Conservation (phyloP, 2,329 filamentous ascomycete species). For the Sclerotinia borealis region DNA sequence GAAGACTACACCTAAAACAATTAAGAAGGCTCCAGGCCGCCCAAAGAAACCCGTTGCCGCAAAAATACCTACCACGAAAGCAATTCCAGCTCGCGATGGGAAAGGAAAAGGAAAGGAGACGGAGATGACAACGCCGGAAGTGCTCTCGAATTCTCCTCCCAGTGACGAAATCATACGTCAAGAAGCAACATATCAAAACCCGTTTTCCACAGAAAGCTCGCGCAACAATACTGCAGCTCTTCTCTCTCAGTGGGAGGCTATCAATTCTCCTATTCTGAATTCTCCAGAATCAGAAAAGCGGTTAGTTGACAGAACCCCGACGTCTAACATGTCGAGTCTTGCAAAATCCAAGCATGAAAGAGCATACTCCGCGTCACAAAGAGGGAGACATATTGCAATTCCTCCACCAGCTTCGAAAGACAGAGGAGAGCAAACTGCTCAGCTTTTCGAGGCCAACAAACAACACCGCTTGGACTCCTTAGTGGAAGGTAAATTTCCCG, state of each 20-base stretch:
- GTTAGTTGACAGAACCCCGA: neutral
- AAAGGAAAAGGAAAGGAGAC: neutral
- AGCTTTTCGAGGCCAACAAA: slow-evolving; percentile 1
- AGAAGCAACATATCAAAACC: slow-evolving; percentile 10
- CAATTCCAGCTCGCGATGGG: neutral
- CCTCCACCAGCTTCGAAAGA: slow-evolving; percentile 1
- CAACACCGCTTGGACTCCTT: neutral
- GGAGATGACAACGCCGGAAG: neutral
- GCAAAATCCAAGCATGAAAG: neutral
- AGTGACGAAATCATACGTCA: slow-evolving; percentile 6
- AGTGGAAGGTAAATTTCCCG: neutral
- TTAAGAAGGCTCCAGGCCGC: neutral
- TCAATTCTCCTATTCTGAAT: neutral
- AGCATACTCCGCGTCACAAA: neutral
- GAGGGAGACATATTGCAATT: neutral
- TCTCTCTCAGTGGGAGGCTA: neutral
- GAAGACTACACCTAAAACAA: neutral
- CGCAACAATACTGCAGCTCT: slow-evolving; percentile 1
- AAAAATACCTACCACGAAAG: neutral
- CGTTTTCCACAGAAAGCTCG: slow-evolving; percentile 3
- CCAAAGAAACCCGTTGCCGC: neutral
- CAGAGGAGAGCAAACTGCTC: slow-evolving; percentile 1
- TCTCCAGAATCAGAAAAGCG: neutral
- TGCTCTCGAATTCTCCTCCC: neutral
- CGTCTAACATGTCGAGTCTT: neutral